Conservation (phyloP, 352 stramenopile genomes). For the Phytophthora boehmeriae region DNA sequence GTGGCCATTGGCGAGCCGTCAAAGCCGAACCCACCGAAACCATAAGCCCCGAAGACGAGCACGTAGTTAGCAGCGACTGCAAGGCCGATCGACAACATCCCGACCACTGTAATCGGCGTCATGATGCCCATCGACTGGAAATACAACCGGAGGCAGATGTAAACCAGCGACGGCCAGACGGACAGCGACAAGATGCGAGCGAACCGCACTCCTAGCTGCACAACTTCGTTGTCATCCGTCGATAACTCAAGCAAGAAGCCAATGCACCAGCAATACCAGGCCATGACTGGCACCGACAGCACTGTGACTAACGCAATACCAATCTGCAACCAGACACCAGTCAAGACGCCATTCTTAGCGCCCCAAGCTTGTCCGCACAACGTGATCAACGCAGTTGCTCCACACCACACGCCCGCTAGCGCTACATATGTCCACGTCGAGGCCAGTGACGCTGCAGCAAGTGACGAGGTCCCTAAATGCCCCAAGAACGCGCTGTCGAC, state of each 20-base stretch:
- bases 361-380: conserved; percentile 79
- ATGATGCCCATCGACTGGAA: conserved; percentile 88
- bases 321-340: conserved; percentile 79
- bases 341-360: conserved; percentile 66
- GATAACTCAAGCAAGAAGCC: conserved; percentile 56
- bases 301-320: conserved; percentile 53
- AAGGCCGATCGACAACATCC: conserved; percentile 68
- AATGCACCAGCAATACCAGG: conserved; percentile 69
- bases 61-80: conserved; percentile 70
- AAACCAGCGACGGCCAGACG: conserved; percentile 76
- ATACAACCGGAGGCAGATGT: conserved; percentile 80
- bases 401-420: conserved; percentile 72
- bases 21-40: conserved; percentile 67
- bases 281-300: conserved; percentile 52
- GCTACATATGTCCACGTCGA: conserved; percentile 80
- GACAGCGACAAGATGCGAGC: conserved; percentile 78
- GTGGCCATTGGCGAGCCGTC: conserved; percentile 78
- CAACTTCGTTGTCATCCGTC: conserved; percentile 65
- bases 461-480: conserved; percentile 71
- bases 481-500: conserved; percentile 84
- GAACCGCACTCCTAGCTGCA: conserved; percentile 70
- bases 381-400: conserved; percentile 76
- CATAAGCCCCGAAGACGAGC: conserved; percentile 61
- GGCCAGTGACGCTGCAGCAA: conserved; percentile 80
- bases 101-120: conserved; percentile 71